phyloP scores from a whole-genome alignment of 148 eudicot species.

The Chenopodium formosanum region DNA sequence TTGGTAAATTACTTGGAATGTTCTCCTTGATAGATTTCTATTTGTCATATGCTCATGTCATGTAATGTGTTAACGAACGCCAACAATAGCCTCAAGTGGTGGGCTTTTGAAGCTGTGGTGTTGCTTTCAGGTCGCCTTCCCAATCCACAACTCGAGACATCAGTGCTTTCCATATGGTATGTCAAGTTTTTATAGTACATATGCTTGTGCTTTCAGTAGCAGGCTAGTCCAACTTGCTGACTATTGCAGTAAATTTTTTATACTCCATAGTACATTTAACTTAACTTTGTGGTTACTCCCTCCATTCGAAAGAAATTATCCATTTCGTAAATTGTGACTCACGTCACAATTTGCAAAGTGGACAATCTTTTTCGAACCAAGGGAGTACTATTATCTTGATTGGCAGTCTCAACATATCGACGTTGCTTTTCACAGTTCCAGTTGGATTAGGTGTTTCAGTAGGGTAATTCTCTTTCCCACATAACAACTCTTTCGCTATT shows the following conservation, averaged over 20 bases:
- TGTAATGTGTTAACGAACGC: neutral
- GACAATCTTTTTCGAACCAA: neutral
- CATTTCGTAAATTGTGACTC: neutral
- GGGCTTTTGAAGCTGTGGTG: slow-evolving; percentile 43
- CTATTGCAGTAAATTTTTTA: neutral
- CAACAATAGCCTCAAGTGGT: slow-evolving; percentile 44
- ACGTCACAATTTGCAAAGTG: neutral
- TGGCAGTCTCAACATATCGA: slow-evolving; percentile 38
- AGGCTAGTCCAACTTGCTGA: neutral
- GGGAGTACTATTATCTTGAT: neutral
- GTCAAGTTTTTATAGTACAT: slow-evolving; percentile 1
- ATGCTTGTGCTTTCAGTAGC: neutral
- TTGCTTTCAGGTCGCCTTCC: slow-evolving; percentile 44
- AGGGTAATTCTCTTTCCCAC: slow-evolving; percentile 26
- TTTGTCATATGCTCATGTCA: no score
- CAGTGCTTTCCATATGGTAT: slow-evolving; percentile 51
- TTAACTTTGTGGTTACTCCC: no score
- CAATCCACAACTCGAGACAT: slow-evolving; percentile 44
- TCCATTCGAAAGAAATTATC: neutral
- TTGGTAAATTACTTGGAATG: no score
- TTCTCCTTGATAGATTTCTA: no score
- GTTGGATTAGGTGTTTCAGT: slow-evolving; percentile 41
- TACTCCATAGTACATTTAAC: no score
- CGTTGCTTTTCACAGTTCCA: slow-evolving; percentile 41
- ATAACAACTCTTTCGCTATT: no score